Percentiles rank a stretch among this genome's conserved stretches.
These are phyloP conservation scores for Carallia pectinifolia DNA, from an alignment of 345 rosid genomes.

Conservation along the genomic window DNA sequence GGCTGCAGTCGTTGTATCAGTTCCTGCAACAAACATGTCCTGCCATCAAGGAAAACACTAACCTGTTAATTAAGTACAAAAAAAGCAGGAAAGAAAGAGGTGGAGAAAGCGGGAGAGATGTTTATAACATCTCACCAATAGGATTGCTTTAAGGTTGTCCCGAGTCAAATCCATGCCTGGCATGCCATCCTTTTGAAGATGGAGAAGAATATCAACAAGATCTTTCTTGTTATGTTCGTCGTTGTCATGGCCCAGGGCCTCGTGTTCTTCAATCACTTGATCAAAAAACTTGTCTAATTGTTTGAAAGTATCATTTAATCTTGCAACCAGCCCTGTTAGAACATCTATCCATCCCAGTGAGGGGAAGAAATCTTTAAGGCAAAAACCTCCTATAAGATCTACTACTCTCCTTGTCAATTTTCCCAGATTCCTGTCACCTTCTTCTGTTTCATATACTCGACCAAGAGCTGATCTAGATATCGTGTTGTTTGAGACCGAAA, in stretches of 20 bases:
- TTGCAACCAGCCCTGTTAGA: slow-evolving; percentile 14
- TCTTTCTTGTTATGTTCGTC: slow-evolving; percentile 2
- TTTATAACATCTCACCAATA: not conserved
- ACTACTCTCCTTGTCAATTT: slow-evolving; percentile 14
- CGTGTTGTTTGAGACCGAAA: not conserved
- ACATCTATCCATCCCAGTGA: slow-evolving; percentile 21
- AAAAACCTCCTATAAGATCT: slow-evolving; percentile 9
- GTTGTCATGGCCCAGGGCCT: not conserved
- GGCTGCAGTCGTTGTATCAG: slow-evolving; percentile 16
- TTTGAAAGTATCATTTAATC: not conserved
- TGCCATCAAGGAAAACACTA: not conserved
- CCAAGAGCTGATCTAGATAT: slow-evolving; percentile 14
- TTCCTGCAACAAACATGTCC: slow-evolving; percentile 28
- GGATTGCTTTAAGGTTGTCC: slow-evolving; percentile 9
- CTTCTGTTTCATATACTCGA: not conserved
- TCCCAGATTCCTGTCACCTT: slow-evolving; percentile 1
- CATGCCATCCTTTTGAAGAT: slow-evolving; percentile 1
- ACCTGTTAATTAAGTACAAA: not conserved
- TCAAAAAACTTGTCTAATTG: slow-evolving; percentile 7
- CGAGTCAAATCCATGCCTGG: slow-evolving; percentile 7
- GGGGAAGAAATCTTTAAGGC: slow-evolving; percentile 25
- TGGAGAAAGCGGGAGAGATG: not conserved
- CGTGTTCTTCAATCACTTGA: slow-evolving; percentile 16
- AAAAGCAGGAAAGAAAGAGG: too few relatives aligned
- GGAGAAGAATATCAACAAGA: slow-evolving; percentile 16